Evolutionary conservation across 805 yeast genomes (phyloP).

Genomic region (Nakazawaea pomicola): DNA sequence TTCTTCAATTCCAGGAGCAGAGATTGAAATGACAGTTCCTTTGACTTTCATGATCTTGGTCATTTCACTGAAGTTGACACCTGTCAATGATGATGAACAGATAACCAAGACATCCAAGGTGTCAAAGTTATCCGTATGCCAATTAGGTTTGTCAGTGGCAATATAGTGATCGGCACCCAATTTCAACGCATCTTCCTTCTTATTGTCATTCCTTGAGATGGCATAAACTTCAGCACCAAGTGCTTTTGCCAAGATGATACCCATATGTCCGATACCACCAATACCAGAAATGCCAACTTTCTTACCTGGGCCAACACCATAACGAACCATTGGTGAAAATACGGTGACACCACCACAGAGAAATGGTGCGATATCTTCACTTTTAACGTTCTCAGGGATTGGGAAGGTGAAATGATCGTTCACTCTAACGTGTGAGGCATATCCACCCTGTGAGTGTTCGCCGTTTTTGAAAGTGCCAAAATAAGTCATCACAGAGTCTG

Average conservation of each 20-base stretch:
- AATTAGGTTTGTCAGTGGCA: conserved; percentile 39
- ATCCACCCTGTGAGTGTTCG: conserved; percentile 55
- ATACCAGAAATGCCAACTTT: conserved; percentile 58
- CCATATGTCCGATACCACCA: conserved; percentile 68
- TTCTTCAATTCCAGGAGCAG: conserved; percentile 23
- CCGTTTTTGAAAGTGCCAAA: conserved; percentile 24
- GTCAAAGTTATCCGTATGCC: conserved; percentile 29
- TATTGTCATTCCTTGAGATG: conserved; percentile 45
- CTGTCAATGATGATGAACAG: conserved; percentile 41
- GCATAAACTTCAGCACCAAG: conserved; percentile 59
- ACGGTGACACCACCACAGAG: conserved; percentile 77
- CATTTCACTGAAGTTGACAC: conserved; percentile 17
- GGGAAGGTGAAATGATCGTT: conserved; percentile 60
- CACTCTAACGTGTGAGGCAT: conserved; percentile 60
- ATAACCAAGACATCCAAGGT: conserved; percentile 41
- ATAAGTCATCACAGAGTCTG: conserved; percentile 30
- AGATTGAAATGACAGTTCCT: conserved; percentile 20
- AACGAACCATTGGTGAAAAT: conserved; percentile 58
- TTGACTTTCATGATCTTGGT: conserved; percentile 26
- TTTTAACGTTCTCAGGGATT: conserved; percentile 50
- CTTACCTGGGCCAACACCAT: conserved; percentile 29
- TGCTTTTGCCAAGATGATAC: conserved; percentile 54
- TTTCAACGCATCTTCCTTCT: conserved; percentile 46
- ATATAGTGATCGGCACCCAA: conserved; percentile 54
- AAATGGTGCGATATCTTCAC: conserved; percentile 62